Percentiles rank a stretch among this genome's conserved stretches.
These are phyloP conservation scores for Vigna angularis DNA, from an alignment of 306 rosid genomes.

Conservation along the genomic window DNA sequence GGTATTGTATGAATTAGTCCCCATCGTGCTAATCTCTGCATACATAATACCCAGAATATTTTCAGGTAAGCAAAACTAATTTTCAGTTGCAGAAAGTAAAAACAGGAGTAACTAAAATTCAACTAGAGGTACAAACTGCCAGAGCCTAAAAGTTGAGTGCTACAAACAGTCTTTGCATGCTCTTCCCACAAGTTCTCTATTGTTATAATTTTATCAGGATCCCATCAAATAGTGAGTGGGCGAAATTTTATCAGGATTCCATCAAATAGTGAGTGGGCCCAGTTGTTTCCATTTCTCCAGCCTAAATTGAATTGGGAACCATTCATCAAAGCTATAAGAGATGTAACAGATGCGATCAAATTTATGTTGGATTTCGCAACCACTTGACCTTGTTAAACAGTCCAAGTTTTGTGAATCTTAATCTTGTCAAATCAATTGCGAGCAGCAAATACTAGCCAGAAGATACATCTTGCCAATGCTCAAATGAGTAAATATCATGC, in stretches of 20 bases:
- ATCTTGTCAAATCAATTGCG: constrained; percentile 13
- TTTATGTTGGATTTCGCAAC: too few relatives aligned
- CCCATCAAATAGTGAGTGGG: neutral
- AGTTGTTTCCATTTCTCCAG: neutral
- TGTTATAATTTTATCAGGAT: neutral
- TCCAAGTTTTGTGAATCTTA: neutral
- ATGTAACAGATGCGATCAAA: neutral
- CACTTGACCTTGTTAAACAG: neutral
- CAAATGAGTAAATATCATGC: constrained; percentile 9
- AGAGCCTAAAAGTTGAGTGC: constrained; percentile 15
- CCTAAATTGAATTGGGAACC: neutral
- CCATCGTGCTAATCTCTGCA: constrained; percentile 87
- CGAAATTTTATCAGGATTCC: neutral
- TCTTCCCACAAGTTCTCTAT: neutral
- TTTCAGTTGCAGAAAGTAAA: constrained; percentile 7
- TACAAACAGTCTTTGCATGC: neutral
- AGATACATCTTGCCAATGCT: constrained; percentile 1
- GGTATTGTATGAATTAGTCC: constrained; percentile 48
- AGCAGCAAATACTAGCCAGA: constrained; percentile 2
- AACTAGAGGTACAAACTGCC: constrained; percentile 1
- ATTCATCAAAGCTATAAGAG: neutral
- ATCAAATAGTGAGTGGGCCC: neutral
- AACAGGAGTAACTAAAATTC: neutral
- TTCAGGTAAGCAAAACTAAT: constrained; percentile 1
- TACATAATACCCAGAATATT: constrained; percentile 11